Evolutionary conservation across 1,284 basidiomycete species (phyloP), one percentile per base, ranked within the genome.

Genomic region (Ustilago curta): DNA sequence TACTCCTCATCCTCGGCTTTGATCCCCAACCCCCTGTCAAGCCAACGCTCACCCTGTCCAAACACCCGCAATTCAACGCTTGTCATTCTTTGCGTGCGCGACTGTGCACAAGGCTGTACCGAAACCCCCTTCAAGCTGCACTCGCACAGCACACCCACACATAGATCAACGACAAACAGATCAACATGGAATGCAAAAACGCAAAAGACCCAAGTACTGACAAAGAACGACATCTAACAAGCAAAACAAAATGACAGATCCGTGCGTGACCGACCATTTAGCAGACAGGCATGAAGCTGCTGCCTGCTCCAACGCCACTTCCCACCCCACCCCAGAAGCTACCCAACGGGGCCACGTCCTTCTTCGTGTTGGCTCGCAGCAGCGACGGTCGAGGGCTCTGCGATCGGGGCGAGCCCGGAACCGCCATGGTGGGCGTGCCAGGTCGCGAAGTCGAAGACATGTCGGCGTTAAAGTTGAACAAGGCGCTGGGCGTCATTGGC

Each of bases 321-420:
- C 73, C 73, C 1, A 76, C 68, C 8, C 76, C 76, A 25, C 76
- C 76, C 76, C 76, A 78, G 63, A 78, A 78, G 51, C 64, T 67
- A 40, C 65, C 57, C 19, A 18, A 25, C 3, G 68, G 68, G 5
- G 62, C 71, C 1, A 79, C 59, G 47, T 79, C 77, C 66, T 79
- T 79, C 70, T 75, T 77, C 25, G 74, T 77, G 55, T 79, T 79
- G 27, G 77, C 49, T 8, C 76, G 62, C 45, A 69, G 44, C 59
- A 78, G 29, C 37, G 51, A 54, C 0, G 77, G 77, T 21, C 74
- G 60, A 8, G 75, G 76, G 39, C 66, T 70, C 43, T 58, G 59
- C 25, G 68, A 54, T 12, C 76, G 55, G 4, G 77, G 77, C 47
- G 77, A 79, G 31, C 62, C 69, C 6, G 76, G 68, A 25, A 69